Base-by-base conservation (phyloP, 805 yeast species). In the Metschnikowia similis region DNA sequence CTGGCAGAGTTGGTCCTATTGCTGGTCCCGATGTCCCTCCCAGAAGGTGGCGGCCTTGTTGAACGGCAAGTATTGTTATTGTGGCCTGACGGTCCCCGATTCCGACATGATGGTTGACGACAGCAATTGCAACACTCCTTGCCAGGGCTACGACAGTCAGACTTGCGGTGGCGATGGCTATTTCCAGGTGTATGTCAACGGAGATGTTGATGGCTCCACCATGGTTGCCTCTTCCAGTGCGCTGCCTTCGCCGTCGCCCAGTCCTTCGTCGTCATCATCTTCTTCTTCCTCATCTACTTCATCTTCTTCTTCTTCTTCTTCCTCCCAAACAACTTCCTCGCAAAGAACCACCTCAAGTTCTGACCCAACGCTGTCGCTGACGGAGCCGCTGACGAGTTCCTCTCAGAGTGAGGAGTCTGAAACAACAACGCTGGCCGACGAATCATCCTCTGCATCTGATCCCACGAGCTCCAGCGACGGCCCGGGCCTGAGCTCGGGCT, bases 111-210 rank as follows among this genome's bases (percentile, higher is more conserved):
- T 53, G 37, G 57, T 52, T 16, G 50, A 47, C 30, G 39, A 45
- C 40, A 41, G 51, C 41, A 58, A 60, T 31, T 64, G 67, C 48
- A 51, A 61, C 38, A 51, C 53, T 27, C 47, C 55, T 4, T 89
- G 96, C 66, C 64, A 61, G 17, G 95, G 89, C n/a, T 89, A 76
- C 66, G 78, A 81, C 8, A 40, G 56, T 3, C 85, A 84, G 48
- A 68, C 53, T 8, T 88, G 96, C 66, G 87, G 86, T 31, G 69
- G 76, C 21, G 57, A 63, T 29, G 59, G 59, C 34, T 76, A 75
- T 48, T 75, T 76, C 56, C 64, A 71, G 34, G 78, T 82, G 14
- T 81, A 70, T 53, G 66, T 74, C 7, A 66, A 70, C 45, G 67
- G 53, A 21, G 72, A 62, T 36, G 69, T 55, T 5, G 53, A 51